Percentiles rank a stretch among this genome's conserved stretches.
Evolutionary conservation across 768 basidiomycete genomes (phyloP).

Genomic region (Xerocomellus intermedius): DNA sequence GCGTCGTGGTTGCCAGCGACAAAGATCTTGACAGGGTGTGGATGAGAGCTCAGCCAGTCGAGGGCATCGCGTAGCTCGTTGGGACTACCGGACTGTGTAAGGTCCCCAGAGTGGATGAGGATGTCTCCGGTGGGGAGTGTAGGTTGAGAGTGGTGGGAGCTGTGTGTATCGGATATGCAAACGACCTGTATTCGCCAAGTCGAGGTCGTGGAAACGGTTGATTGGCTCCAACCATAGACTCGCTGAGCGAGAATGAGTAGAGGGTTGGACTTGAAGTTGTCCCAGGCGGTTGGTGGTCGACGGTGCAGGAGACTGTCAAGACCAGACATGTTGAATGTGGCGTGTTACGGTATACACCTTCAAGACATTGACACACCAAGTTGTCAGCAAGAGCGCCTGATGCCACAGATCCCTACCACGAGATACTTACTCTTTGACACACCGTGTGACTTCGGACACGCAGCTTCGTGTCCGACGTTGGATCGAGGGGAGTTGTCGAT

Average conservation of each 20-base stretch:
- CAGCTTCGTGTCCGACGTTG: too few species aligned
- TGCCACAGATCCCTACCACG: too few species aligned
- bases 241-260: constrained; percentile 7
- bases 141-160: constrained; percentile 3
- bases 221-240: not conserved
- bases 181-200: not conserved
- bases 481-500: too few species aligned
- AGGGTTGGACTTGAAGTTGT: constrained; percentile 1
- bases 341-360: too few species aligned
- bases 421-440: too few species aligned
- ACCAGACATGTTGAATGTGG: not conserved
- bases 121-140: constrained; percentile 4
- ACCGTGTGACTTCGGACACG: too few species aligned
- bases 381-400: too few species aligned
- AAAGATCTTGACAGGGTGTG: constrained; percentile 9
- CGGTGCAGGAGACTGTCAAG: constrained; percentile 4
- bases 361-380: too few species aligned
- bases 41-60: constrained; percentile 6
- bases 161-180: constrained; percentile 10
- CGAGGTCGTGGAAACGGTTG: not conserved
- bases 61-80: constrained; percentile 5
- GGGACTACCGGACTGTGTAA: constrained; percentile 4
- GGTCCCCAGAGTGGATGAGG: constrained; percentile 8
- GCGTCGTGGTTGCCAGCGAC: constrained; percentile 12
- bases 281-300: constrained; percentile 8